Evolutionary conservation across 2,329 filamentous ascomycete genomes (phyloP).

Genomic region (Metarhizium rileyi): DNA sequence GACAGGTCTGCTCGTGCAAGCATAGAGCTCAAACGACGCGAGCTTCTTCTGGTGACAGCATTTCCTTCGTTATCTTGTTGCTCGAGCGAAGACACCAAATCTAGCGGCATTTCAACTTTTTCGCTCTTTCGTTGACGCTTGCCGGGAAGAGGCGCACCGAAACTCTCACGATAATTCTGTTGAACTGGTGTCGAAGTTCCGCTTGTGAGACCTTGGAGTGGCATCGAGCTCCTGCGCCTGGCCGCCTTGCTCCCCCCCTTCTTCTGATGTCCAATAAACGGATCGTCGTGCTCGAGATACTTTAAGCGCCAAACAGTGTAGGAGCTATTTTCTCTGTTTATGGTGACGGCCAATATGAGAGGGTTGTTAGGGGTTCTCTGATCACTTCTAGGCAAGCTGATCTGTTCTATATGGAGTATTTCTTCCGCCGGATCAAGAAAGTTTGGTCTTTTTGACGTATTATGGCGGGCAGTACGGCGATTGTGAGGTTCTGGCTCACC

Average conservation of each 20-base stretch:
- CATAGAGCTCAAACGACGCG: constrained; percentile 81
- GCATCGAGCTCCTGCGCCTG: constrained; percentile 53
- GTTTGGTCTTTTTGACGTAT: constrained; percentile 29
- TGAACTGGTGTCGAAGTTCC: constrained; percentile 70
- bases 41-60: constrained; percentile 48
- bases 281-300: constrained; percentile 62
- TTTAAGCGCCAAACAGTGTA: constrained; percentile 80
- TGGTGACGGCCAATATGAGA: constrained; percentile 68
- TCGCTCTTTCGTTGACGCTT: constrained; percentile 46
- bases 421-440: constrained; percentile 71
- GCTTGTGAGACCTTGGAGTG: constrained; percentile 58
- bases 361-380: constrained; percentile 30
- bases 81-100: constrained; percentile 62
- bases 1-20: constrained; percentile 80
- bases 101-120: constrained; percentile 40
- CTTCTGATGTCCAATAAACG: constrained; percentile 37
- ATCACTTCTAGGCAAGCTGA: constrained; percentile 42
- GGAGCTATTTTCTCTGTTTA: constrained; percentile 64
- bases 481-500: constrained; percentile 38
- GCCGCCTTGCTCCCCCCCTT: constrained; percentile 35
- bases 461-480: constrained; percentile 19
- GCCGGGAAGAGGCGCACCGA: constrained; percentile 49
- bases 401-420: constrained; percentile 69
- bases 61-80: constrained; percentile 48
- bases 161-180: constrained; percentile 64